Evolutionary conservation across 805 yeast genomes (phyloP), one percentile per base, ranked within the genome.

Genomic region (Diddensiella santjacobensis): DNA sequence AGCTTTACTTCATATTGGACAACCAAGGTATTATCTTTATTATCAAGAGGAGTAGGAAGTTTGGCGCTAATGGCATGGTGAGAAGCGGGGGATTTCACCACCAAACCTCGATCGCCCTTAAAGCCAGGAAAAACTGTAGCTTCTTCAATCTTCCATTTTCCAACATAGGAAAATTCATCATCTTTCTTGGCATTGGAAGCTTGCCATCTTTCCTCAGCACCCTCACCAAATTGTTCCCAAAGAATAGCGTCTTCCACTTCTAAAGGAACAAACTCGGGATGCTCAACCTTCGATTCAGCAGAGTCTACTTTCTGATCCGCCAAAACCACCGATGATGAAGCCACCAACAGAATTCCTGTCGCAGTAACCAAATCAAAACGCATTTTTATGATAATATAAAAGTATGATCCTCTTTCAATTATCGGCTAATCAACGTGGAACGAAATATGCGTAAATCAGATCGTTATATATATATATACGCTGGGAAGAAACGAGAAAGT

Each of bases 1-100:
- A 83, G 68, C 69, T 89, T 89, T 47, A 87, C 86, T 67, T 90
- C 97, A 66, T 87, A 90, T 68, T 90, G 97, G 37, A 88, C 69
- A 6, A 90, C 96, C 53, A 90, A 71, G 13, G 87, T 81, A 49
- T 79, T 71, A 56, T 74, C 75, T 8, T 71, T 76, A 65, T 82
- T 83, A 62, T 77, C 75, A 49, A 89, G 73, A 2, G 82, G 76
- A 22, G 65, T 49, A 17, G 78, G 78, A 47, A 90, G 73, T 52
- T 71, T 65, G 47, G 80, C 78, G 35, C 87, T 80, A 57, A 90
- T 86, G 38, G 95, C 96, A 64, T 87, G 89, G 61, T 80, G 87
- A 20, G 87, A 83, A 36, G 95, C 89, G 41, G 81, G 80, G 17
- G 83, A 69, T 61, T 83, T 84, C 64, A 84, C 75, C 3, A 86